These are phyloP conservation scores for Cavenderia fasciculata DNA, from an alignment of 78 protist species.

Conservation along the genomic window DNA sequence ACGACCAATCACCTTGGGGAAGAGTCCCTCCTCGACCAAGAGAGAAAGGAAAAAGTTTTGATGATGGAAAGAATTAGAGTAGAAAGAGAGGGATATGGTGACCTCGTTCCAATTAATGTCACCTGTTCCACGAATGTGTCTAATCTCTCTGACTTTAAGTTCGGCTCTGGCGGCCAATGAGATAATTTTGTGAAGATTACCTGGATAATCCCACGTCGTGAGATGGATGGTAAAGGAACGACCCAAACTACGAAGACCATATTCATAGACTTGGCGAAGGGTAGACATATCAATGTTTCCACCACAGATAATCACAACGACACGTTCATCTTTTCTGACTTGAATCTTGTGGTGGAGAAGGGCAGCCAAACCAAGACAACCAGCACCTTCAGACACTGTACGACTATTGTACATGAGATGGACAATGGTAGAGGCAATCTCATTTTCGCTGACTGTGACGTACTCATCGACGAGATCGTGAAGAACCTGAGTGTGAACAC, in stretches of 20 bases:
- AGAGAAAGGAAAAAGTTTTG: constrained; percentile 74
- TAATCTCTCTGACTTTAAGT: constrained; percentile 71
- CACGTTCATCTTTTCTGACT: constrained; percentile 75
- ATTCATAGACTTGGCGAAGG: constrained; percentile 78
- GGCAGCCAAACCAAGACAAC: constrained; percentile 86
- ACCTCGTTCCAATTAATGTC: constrained; percentile 81
- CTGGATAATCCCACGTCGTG: constrained; percentile 78
- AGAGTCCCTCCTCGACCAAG: constrained; percentile 45
- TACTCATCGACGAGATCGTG: constrained; percentile 83
- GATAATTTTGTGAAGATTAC: constrained; percentile 59
- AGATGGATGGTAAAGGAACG: constrained; percentile 72
- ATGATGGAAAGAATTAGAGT: constrained; percentile 79
- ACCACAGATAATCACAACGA: constrained; percentile 86
- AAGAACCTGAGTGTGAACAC: constrained; percentile 79
- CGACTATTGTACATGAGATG: constrained; percentile 72
- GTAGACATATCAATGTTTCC: constrained; percentile 88
- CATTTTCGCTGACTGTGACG: constrained; percentile 81
- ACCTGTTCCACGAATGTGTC: constrained; percentile 82
- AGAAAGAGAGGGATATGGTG: constrained; percentile 64
- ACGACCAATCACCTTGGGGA: constrained; percentile 76
- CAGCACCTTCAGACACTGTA: constrained; percentile 90
- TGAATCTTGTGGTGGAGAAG: constrained; percentile 78
- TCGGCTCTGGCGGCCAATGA: constrained; percentile 64
- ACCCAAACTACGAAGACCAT: constrained; percentile 77
- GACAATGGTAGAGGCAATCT: constrained; percentile 83